Conservation (phyloP, 1,139 yeast species). For the Hyphopichia khmerensis region DNA sequence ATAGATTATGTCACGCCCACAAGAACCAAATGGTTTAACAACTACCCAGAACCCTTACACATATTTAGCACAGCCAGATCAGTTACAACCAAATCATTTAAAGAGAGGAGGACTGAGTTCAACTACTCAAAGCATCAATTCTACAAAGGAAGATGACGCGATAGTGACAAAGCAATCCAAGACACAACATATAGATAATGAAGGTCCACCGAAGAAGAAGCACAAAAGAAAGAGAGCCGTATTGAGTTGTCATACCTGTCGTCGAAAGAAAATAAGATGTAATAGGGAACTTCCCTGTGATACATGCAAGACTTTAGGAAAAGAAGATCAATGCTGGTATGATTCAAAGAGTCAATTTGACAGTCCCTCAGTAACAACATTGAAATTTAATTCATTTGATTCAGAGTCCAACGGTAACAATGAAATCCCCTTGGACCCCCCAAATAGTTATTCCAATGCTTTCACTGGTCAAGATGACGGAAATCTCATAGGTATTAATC, state of each 20-base stretch:
- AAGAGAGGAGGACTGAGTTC: too few relatives aligned
- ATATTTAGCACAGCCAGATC: too few relatives aligned
- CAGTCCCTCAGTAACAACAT: background rate
- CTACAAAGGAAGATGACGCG: too few relatives aligned
- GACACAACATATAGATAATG: background rate
- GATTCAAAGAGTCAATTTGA: background rate
- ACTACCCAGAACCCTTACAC: too few relatives aligned
- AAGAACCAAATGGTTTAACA: too few relatives aligned
- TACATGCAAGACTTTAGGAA: constrained; percentile 16
- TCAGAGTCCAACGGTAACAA: background rate
- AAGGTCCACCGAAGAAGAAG: background rate
- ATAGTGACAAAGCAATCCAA: background rate
- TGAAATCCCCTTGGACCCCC: background rate
- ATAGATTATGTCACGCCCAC: too few relatives aligned
- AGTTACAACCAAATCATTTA: too few relatives aligned
- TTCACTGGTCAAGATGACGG: background rate
- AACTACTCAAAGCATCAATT: too few relatives aligned
- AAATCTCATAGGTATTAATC: constrained; percentile 1
- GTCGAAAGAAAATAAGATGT: constrained; percentile 20
- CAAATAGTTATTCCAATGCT: background rate
- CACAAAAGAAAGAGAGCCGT: background rate
- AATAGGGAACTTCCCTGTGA: constrained; percentile 23
- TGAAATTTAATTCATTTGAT: background rate
- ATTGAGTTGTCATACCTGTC: constrained; percentile 1
- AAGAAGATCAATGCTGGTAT: background rate